Conservation (phyloP, 257 asterid genomes). For the Cinchona pubescens region DNA sequence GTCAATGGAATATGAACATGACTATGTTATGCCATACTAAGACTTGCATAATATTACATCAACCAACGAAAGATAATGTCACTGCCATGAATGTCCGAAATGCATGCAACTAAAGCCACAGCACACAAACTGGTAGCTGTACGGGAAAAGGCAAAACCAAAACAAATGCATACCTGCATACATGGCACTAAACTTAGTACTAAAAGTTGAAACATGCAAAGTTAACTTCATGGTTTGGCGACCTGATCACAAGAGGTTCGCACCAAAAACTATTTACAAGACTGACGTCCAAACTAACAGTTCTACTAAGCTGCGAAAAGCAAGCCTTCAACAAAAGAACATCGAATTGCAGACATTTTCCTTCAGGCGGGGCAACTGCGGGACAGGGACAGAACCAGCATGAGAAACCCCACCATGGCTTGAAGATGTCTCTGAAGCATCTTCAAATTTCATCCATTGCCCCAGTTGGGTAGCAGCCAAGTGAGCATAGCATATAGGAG, state of each 20-base stretch:
- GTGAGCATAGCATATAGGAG: constrained; percentile 90
- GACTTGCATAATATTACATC: too few relatives aligned
- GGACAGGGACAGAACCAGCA: constrained; percentile 60
- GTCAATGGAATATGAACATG: too few relatives aligned
- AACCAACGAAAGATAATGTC: not conserved
- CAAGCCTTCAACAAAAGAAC: constrained; percentile 59
- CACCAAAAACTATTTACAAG: constrained; percentile 9
- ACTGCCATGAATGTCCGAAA: not conserved
- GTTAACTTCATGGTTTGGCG: not conserved
- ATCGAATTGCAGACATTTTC: constrained; percentile 71
- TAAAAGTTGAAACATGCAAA: too few relatives aligned
- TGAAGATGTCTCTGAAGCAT: constrained; percentile 77
- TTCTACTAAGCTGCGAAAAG: not conserved
- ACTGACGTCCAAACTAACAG: not conserved
- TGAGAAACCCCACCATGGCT: constrained; percentile 64
- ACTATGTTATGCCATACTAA: not conserved
- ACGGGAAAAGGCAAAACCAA: not conserved
- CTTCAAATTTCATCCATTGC: constrained; percentile 91
- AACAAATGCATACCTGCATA: constrained; percentile 4
- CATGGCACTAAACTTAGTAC: not conserved
- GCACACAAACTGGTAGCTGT: not conserved
- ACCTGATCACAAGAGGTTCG: constrained; percentile 9
- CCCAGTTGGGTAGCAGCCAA: constrained; percentile 91
- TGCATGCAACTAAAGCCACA: not conserved
- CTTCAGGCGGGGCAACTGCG: constrained; percentile 66